These are phyloP conservation scores for Cantharellus anzutake DNA, from an alignment of 768 basidiomycete genomes.

Conservation along the genomic window DNA sequence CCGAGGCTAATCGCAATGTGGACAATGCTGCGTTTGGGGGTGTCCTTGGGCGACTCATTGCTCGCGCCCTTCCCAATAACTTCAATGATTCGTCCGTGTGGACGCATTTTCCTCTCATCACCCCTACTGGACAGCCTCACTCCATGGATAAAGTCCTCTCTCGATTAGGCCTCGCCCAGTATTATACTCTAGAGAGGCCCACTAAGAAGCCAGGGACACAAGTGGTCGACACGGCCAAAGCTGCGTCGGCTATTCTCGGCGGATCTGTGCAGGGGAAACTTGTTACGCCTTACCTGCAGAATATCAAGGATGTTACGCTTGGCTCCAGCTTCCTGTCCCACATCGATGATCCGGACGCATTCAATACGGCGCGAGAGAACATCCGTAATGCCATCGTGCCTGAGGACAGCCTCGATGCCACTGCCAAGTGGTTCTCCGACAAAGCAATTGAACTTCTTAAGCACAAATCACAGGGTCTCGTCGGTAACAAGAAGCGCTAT, in stretches of 20 bases:
- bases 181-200: constrained; percentile 41
- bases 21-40: constrained; percentile 19
- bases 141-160: constrained; percentile 41
- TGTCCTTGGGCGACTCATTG: constrained; percentile 24
- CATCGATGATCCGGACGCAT: not conserved
- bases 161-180: constrained; percentile 31
- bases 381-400: constrained; percentile 6
- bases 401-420: constrained; percentile 5
- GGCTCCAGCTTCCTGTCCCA: not conserved
- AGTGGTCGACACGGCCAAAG: constrained; percentile 14
- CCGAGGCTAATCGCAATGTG: not conserved
- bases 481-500: constrained; percentile 13
- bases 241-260: not conserved
- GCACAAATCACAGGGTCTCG: constrained; percentile 19
- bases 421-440: constrained; percentile 6
- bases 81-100: constrained; percentile 52
- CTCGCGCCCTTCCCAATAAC: constrained; percentile 53
- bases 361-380: not conserved
- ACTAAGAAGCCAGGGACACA: constrained; percentile 10
- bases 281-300: not conserved
- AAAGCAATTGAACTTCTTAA: constrained; percentile 13
- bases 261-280: not conserved
- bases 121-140: constrained; percentile 24
- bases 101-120: constrained; percentile 78
- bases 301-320: not conserved